These are phyloP conservation scores for Rutstroemia sp. DNA, from an alignment of 2,329 filamentous ascomycete genomes.

Conservation along the genomic window DNA sequence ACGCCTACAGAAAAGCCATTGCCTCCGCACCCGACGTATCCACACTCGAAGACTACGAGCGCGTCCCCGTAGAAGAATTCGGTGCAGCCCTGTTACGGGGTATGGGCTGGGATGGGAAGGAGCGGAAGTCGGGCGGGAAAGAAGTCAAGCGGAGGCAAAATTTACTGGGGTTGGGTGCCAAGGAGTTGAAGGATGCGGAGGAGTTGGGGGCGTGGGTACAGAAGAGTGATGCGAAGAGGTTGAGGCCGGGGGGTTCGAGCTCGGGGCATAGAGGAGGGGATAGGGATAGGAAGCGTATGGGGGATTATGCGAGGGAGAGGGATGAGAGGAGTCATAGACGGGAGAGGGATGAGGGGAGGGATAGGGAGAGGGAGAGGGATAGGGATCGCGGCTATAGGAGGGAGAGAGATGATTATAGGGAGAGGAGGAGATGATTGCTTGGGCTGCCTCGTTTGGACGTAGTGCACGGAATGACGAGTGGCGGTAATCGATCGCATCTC, in stretches of 20 bases:
- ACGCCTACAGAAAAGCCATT: constrained; percentile 64
- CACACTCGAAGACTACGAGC: constrained; percentile 76
- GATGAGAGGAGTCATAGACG: constrained; percentile 32
- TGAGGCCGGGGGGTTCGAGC: constrained; percentile 29
- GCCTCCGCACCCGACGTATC: constrained; percentile 65
- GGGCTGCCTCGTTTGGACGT: background rate
- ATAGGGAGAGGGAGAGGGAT: constrained; percentile 24
- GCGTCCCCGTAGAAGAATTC: constrained; percentile 90
- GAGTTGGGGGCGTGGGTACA: constrained; percentile 79
- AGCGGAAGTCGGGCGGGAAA: constrained; percentile 50
- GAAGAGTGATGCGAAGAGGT: constrained; percentile 48
- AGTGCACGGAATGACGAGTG: constrained; percentile 2
- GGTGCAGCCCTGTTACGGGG: constrained; percentile 82
- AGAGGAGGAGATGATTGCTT: constrained; percentile 9
- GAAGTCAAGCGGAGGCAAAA: constrained; percentile 66
- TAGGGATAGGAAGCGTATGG: constrained; percentile 36
- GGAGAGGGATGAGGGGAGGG: constrained; percentile 20
- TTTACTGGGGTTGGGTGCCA: constrained; percentile 82
- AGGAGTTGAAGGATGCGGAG: constrained; percentile 62
- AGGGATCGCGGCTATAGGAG: constrained; percentile 17
- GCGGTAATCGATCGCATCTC: background rate
- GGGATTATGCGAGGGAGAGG: constrained; percentile 35
- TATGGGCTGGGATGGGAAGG: constrained; percentile 84
- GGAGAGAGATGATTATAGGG: constrained; percentile 23
- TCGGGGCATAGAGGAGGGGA: constrained; percentile 9